These are phyloP conservation scores for Phaeosphaeriaceae sp. DNA, from an alignment of 2,329 filamentous ascomycete genomes.

Conservation along the genomic window DNA sequence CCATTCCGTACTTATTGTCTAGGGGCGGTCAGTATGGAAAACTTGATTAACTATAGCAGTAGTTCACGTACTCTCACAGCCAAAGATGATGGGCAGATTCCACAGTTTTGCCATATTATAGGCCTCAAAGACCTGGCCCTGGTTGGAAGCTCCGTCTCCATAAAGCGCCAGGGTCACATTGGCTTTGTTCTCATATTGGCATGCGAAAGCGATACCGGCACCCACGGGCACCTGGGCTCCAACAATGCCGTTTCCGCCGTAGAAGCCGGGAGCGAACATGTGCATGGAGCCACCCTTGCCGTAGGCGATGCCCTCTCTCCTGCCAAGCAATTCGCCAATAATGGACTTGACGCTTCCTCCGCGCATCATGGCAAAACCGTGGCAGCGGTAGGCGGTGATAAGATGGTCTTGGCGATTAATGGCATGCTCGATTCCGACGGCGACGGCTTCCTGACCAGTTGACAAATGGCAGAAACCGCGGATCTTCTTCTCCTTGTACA, in stretches of 20 bases:
- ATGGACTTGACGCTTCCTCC: conserved; percentile 67
- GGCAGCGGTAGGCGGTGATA: conserved; percentile 98
- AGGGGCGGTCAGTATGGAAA: conserved; percentile 21
- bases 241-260: conserved; percentile 98
- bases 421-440: conserved; percentile 94
- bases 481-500: conserved; percentile 99
- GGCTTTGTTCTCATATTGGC: conserved; percentile 89
- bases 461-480: conserved; percentile 99
- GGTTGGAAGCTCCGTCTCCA: conserved; percentile 97
- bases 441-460: conserved; percentile 96
- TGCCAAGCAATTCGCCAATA: conserved; percentile 64
- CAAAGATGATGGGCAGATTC: conserved; percentile 94
- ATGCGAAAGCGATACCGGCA: conserved; percentile 93
- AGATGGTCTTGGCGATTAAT: conserved; percentile 90
- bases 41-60: neutral
- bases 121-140: conserved; percentile 98
- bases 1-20: conserved; percentile 99
- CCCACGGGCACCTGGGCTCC: conserved; percentile 98
- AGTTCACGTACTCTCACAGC: conserved; percentile 85
- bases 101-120: conserved; percentile 99
- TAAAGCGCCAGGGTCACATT: conserved; percentile 90
- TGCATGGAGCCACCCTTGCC: conserved; percentile 99
- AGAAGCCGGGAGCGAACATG: conserved; percentile 99
- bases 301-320: conserved; percentile 95
- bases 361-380: conserved; percentile 97